These are phyloP conservation scores for Pyrus hybrid DNA, from an alignment of 331 rosid species.

Conservation along the genomic window DNA sequence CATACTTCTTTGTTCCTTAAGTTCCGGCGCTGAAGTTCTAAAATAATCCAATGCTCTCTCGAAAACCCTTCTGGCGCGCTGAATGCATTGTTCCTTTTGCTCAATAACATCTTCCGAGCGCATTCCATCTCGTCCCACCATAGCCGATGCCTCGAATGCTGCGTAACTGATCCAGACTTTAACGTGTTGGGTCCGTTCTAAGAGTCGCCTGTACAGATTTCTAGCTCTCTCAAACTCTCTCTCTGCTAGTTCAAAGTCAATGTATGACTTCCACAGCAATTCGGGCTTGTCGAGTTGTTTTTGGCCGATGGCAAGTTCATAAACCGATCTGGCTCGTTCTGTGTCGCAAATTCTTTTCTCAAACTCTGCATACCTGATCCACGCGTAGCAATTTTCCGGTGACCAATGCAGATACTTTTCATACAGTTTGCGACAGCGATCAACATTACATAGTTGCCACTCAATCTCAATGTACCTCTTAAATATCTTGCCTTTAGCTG, in stretches of 20 bases:
- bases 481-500: slow-evolving; percentile 88
- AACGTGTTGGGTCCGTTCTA: slow-evolving; percentile 75
- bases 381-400: slow-evolving; percentile 71
- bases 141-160: slow-evolving; percentile 46
- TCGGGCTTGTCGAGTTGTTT: slow-evolving; percentile 81
- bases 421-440: slow-evolving; percentile 61
- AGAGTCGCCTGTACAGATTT: slow-evolving; percentile 60
- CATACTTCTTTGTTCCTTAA: slow-evolving; percentile 66
- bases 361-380: slow-evolving; percentile 75
- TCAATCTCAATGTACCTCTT: slow-evolving; percentile 87
- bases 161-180: no score
- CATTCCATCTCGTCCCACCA: background rate
- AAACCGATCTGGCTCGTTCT: slow-evolving; percentile 67
- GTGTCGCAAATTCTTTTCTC: slow-evolving; percentile 69
- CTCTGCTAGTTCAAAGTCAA: slow-evolving; percentile 75
- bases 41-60: slow-evolving; percentile 59
- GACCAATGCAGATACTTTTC: slow-evolving; percentile 75
- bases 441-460: slow-evolving; percentile 61
- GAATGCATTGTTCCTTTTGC: slow-evolving; percentile 36
- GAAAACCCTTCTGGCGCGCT: slow-evolving; percentile 58
- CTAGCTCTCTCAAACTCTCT: slow-evolving; percentile 71
- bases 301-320: slow-evolving; percentile 82
- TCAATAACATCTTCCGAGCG: background rate
- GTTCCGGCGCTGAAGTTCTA: slow-evolving; percentile 27
- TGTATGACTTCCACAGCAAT: slow-evolving; percentile 76